A percentile compares a stretch with the other conserved stretches of the same genome.
Evolutionary conservation across 495 filamentous ascomycete genomes (phyloP).

Genomic region (Aspergillus bridgeri): DNA sequence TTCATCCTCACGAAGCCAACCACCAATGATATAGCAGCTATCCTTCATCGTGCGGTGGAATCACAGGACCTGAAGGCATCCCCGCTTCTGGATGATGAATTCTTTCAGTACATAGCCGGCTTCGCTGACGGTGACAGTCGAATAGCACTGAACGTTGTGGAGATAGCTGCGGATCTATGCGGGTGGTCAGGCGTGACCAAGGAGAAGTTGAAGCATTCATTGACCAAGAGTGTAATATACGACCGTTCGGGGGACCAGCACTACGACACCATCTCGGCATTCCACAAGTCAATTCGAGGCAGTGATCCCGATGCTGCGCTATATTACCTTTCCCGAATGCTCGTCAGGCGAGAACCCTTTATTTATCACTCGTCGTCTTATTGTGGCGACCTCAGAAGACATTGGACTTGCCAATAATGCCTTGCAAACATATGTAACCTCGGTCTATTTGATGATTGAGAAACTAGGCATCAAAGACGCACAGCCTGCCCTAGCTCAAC

Average conservation of each 20-base stretch:
- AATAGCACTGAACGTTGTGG: constrained; percentile 87
- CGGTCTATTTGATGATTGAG: constrained; percentile 78
- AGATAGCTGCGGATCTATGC: constrained; percentile 72
- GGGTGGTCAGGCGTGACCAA: constrained; percentile 50
- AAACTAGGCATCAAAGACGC: constrained; percentile 93
- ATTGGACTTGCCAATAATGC: constrained; percentile 90
- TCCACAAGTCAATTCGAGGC: constrained; percentile 95
- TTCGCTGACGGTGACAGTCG: constrained; percentile 91
- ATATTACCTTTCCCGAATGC: constrained; percentile 93
- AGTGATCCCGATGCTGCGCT: constrained; percentile 81
- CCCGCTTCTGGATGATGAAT: constrained; percentile 64
- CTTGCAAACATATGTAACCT: constrained; percentile 77
- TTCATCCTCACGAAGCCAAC: constrained; percentile 78
- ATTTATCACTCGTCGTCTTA: constrained; percentile 87
- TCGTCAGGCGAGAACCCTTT: constrained; percentile 92
- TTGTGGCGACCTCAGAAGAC: constrained; percentile 89
- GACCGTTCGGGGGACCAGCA: constrained; percentile 94
- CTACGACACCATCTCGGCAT: constrained; percentile 91
- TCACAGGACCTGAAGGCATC: constrained; percentile 54
- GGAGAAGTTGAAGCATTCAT: constrained; percentile 67
- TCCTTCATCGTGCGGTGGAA: constrained; percentile 69
- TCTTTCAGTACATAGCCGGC: constrained; percentile 76
- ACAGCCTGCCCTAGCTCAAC: constrained; percentile 88
- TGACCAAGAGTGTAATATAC: constrained; percentile 91
- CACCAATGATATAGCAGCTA: constrained; percentile 63